Percentiles rank a stretch among this genome's conserved stretches.
phyloP scores from a whole-genome alignment of 2,329 filamentous ascomycete genomes.

The Colletotrichum spaethianum region DNA sequence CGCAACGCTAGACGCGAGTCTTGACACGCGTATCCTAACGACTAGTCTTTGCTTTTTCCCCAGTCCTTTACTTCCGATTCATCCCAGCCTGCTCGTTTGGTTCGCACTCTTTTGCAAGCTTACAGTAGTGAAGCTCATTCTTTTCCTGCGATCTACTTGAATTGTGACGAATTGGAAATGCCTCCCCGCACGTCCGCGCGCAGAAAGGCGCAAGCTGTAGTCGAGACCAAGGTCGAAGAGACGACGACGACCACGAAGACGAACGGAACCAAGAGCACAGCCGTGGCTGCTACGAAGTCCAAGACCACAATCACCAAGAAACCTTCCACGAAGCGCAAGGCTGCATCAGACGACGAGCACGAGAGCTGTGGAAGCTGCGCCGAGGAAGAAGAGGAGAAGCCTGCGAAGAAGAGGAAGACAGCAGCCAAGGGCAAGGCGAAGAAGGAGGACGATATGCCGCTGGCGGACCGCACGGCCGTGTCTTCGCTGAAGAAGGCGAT shows the following conservation, averaged over 20 bases:
- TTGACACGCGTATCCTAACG: conserved; percentile 25
- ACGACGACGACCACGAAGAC: conserved; percentile 44
- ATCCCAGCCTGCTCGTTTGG: too few species aligned
- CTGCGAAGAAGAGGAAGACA: conserved; percentile 61
- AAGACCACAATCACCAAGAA: conserved; percentile 41
- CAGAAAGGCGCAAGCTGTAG: conserved; percentile 48
- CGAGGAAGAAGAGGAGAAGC: conserved; percentile 45
- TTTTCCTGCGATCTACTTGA: too few species aligned
- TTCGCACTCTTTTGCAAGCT: not conserved
- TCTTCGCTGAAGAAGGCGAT: conserved; percentile 76
- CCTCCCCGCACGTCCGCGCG: conserved; percentile 51
- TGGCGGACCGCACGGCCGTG: conserved; percentile 77
- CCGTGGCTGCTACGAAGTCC: conserved; percentile 29
- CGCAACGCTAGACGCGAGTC: conserved; percentile 17
- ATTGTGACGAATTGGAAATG: conserved; percentile 46
- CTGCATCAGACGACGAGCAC: conserved; percentile 45
- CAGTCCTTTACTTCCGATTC: not conserved
- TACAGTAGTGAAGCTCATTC: not conserved
- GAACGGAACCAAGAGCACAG: conserved; percentile 26
- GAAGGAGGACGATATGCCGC: conserved; percentile 66
- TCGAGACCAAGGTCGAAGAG: conserved; percentile 42
- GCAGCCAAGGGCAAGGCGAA: conserved; percentile 50
- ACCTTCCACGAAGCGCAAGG: conserved; percentile 50
- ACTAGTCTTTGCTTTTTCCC: conserved; percentile 16
- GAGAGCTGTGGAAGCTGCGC: conserved; percentile 44